Percentiles rank a stretch among this genome's conserved stretches.
These are phyloP conservation scores for Diaporthe sp. DNA, from an alignment of 2,329 filamentous ascomycete genomes.

Conservation along the genomic window DNA sequence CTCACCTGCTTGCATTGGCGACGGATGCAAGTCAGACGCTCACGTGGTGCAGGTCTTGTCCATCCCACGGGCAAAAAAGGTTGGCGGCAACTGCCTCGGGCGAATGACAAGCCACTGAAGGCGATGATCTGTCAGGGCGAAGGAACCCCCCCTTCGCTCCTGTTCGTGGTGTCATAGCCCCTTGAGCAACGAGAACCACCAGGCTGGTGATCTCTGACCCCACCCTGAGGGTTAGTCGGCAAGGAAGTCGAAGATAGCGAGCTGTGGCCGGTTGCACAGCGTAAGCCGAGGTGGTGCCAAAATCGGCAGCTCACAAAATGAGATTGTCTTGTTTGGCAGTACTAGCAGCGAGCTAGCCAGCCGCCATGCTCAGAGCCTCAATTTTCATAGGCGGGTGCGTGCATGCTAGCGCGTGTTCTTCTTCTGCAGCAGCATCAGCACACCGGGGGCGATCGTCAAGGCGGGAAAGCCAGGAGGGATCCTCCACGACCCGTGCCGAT, in stretches of 20 bases:
- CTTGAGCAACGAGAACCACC: not conserved
- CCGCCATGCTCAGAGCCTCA: slow-evolving; percentile 36
- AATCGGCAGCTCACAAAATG: slow-evolving; percentile 35
- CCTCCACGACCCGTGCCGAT: slow-evolving; percentile 29
- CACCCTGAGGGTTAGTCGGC: slow-evolving; percentile 10
- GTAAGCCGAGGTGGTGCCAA: slow-evolving; percentile 29
- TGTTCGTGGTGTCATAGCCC: not conserved
- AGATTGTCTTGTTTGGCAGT: slow-evolving; percentile 35
- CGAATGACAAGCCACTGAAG: slow-evolving; percentile 5
- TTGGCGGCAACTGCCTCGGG: not conserved
- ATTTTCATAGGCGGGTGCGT: slow-evolving; percentile 33
- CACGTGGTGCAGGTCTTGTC: slow-evolving; percentile 26
- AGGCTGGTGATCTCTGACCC: slow-evolving; percentile 13
- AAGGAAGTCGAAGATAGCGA: slow-evolving; percentile 20
- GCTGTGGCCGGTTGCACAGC: slow-evolving; percentile 27
- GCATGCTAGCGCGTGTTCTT: slow-evolving; percentile 28
- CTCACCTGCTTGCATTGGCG: slow-evolving; percentile 1
- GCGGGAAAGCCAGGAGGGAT: slow-evolving; percentile 2
- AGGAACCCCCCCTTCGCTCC: not conserved
- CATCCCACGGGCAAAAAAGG: not conserved
- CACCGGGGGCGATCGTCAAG: slow-evolving; percentile 26
- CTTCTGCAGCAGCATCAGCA: slow-evolving; percentile 31
- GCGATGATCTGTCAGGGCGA: slow-evolving; percentile 9
- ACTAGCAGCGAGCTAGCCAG: slow-evolving; percentile 31
- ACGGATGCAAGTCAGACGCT: slow-evolving; percentile 28